These are phyloP conservation scores for Crucihimalaya himalaica DNA, from an alignment of 345 rosid genomes.

Conservation along the genomic window DNA sequence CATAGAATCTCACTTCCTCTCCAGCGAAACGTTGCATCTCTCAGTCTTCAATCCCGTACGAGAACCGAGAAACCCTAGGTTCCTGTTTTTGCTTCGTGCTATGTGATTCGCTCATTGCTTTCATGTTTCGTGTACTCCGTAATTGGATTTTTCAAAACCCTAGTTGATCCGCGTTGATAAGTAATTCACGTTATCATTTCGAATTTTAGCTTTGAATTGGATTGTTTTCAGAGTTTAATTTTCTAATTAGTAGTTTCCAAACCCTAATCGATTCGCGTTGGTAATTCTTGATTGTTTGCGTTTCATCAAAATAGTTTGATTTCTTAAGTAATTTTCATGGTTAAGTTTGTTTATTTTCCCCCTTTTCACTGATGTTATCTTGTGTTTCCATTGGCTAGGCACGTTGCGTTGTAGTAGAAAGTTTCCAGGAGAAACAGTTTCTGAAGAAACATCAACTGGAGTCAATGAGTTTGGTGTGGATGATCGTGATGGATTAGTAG, in stretches of 20 bases:
- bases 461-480: constrained; percentile 44
- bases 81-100: constrained; percentile 11
- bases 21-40: constrained; percentile 18
- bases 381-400: constrained; percentile 34
- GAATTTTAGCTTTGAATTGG: neutral
- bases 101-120: neutral
- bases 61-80: constrained; percentile 40
- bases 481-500: constrained; percentile 38
- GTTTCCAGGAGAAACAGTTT: constrained; percentile 52
- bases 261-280: too few relatives aligned
- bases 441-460: constrained; percentile 52
- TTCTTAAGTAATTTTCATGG: neutral
- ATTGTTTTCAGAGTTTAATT: neutral
- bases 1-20: constrained; percentile 32
- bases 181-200: neutral
- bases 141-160: neutral
- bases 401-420: constrained; percentile 22
- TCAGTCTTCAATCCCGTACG: constrained; percentile 46
- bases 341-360: neutral
- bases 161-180: neutral
- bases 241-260: too few relatives aligned
- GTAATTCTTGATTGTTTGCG: neutral
- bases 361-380: neutral
- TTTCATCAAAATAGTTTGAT: neutral
- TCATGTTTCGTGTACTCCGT: neutral